These are phyloP conservation scores for Waltergamsia citrina DNA, from an alignment of 2,329 filamentous ascomycete genomes.

Conservation along the genomic window DNA sequence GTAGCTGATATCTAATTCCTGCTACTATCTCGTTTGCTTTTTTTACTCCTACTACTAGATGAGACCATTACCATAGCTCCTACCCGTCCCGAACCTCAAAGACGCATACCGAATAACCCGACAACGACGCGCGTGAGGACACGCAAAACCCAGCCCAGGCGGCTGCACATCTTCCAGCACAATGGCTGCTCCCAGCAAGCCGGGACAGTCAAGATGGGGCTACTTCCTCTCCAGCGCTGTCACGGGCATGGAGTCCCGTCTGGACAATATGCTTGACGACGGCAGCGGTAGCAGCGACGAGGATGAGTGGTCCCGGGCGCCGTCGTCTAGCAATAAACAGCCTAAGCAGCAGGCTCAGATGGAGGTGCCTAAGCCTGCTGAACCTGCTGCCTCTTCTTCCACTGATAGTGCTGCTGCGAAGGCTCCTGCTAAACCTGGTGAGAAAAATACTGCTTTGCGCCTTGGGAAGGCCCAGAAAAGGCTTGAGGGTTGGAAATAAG, in stretches of 20 bases:
- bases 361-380: slow-evolving; percentile 11
- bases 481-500: neutral
- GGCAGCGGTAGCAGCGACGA: slow-evolving; percentile 40
- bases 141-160: too few species aligned
- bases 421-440: slow-evolving; percentile 20
- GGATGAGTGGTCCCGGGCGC: slow-evolving; percentile 37
- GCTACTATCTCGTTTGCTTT: too few species aligned
- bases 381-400: too few species aligned
- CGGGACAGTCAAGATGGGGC: slow-evolving; percentile 56
- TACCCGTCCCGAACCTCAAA: neutral
- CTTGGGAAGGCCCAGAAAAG: slow-evolving; percentile 1
- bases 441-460: slow-evolving; percentile 2
- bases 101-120: neutral
- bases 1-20: too few species aligned
- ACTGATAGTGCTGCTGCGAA: slow-evolving; percentile 15
- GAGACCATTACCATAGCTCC: neutral
- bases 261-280: slow-evolving; percentile 89
- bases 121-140: too few species aligned
- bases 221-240: slow-evolving; percentile 83
- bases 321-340: slow-evolving; percentile 13
- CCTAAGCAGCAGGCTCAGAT: slow-evolving; percentile 17
- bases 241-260: slow-evolving; percentile 82
- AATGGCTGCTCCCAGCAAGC: slow-evolving; percentile 41
- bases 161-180: slow-evolving; percentile 4
- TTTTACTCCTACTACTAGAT: too few species aligned